Conservation (phyloP, 2,329 filamentous ascomycete genomes). For the Capronia americana region DNA sequence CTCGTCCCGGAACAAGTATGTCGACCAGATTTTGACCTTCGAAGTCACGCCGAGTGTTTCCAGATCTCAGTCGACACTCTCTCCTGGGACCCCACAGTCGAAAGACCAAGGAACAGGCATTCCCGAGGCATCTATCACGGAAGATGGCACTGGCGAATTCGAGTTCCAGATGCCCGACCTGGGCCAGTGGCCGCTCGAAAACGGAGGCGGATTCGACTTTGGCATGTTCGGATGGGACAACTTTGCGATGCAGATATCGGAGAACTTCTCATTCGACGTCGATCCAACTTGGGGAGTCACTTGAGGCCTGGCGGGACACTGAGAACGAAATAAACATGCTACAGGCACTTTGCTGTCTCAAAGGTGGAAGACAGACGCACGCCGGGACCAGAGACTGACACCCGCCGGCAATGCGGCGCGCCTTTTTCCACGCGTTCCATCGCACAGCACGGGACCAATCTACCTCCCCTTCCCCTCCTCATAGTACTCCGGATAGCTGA, state of each 20-base stretch:
- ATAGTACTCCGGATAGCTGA: slow-evolving; percentile 35
- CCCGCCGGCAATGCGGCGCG: too few relatives aligned
- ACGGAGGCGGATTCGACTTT: slow-evolving; percentile 32
- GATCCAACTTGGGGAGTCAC: slow-evolving; percentile 12
- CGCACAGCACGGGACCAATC: neutral
- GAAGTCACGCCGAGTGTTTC: slow-evolving; percentile 28
- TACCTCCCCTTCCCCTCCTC: neutral
- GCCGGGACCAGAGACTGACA: neutral
- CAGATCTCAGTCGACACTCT: slow-evolving; percentile 19
- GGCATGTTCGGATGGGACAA: slow-evolving; percentile 34
- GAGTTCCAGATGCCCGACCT: slow-evolving; percentile 19
- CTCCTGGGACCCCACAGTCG: slow-evolving; percentile 9
- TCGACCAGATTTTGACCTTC: slow-evolving; percentile 48
- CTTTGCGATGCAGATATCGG: slow-evolving; percentile 35
- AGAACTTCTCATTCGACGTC: slow-evolving; percentile 31
- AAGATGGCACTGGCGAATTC: slow-evolving; percentile 7
- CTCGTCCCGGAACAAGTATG: slow-evolving; percentile 42
- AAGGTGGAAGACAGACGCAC: neutral
- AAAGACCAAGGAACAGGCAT: neutral
- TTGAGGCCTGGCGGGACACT: slow-evolving; percentile 1
- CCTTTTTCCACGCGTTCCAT: neutral
- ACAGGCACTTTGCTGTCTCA: neutral
- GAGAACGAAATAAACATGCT: neutral
- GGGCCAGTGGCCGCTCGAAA: slow-evolving; percentile 20
- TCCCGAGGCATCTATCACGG: neutral